phyloP scores from a whole-genome alignment of 192 early-diverging fungal species.

The Coemansia umbellata region DNA sequence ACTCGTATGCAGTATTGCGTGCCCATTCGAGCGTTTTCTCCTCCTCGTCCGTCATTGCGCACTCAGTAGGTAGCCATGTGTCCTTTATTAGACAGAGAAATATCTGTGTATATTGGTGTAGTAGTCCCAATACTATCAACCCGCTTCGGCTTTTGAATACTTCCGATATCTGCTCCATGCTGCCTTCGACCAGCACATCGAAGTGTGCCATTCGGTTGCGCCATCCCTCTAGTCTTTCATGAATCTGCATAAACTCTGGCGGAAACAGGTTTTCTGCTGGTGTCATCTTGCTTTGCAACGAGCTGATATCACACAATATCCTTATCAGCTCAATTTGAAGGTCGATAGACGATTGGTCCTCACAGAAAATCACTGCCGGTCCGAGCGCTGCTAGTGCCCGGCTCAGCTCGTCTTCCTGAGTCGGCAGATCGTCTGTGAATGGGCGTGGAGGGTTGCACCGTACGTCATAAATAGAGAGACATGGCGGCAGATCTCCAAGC shows the following conservation, averaged over 20 bases:
- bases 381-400: conserved; percentile 15
- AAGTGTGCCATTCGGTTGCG: conserved; percentile 18
- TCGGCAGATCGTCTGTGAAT: conserved; percentile 4
- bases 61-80: conserved; percentile 25
- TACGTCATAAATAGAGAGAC: conserved; percentile 24
- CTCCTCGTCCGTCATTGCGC: conserved; percentile 27
- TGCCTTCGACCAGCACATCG: conserved; percentile 19
- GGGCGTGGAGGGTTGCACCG: conserved; percentile 31
- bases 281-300: conserved; percentile 23
- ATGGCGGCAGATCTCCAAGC: conserved; percentile 35
- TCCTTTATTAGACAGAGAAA: conserved; percentile 45
- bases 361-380: conserved; percentile 35
- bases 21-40: conserved; percentile 20
- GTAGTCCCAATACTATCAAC: conserved; percentile 22
- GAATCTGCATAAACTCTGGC: conserved; percentile 6
- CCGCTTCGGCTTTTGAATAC: conserved; percentile 6
- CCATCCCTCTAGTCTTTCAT: conserved; percentile 21
- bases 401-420: neutral
- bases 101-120: conserved; percentile 35
- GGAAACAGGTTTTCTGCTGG: conserved; percentile 33
- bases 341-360: conserved; percentile 20
- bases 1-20: conserved; percentile 18
- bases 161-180: conserved; percentile 3
- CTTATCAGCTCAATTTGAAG: conserved; percentile 32
- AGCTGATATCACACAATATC: conserved; percentile 38